Evolutionary conservation across 2,329 filamentous ascomycete genomes (phyloP), one percentile per base, ranked within the genome.

Genomic region (Pseudophaeomoniella oleicola): DNA sequence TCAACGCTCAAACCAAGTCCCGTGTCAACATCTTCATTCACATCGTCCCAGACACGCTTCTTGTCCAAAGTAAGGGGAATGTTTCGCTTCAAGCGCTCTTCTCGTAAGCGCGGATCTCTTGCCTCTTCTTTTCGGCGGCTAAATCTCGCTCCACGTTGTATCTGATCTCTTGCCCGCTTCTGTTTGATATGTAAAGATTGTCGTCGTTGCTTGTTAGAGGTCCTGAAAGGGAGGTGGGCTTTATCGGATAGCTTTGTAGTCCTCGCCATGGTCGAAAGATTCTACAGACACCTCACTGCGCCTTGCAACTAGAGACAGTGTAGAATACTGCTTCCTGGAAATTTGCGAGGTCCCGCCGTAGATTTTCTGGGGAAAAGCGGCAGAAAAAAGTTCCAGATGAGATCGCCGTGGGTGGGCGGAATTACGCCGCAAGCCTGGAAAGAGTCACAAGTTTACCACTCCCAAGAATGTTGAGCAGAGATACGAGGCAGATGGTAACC

Each of bases 1-100:
- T 67, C 63, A 30, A 67, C 60, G 36, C 57, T 64, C 42, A 62
- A 36, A 22, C 63, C 65, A 32, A 68, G 48, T 16, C 59, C 54
- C 34, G 48, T 50, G 37, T 64, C 59, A 29, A 64, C 62, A 40
- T 66, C 64, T 36, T 60, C 59, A 34, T 77, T 77, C 35, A 73
- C 72, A 36, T 87, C 78, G 50, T 94, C 87, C 84, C 85, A 96
- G 19, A 84, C 76, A 55, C 90, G 75, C 66, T 94, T 94, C 49
- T 77, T 74, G 49, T 94, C 87, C 39, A 94, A 70, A 0, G 85
- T 93, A 37, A 74, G 58, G 0, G 90, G 81, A 31, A 86, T 71
- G 61, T 94, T 94, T 46, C 72, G 75, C 41, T 75, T 76, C 42
- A 88, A 65, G 48, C 90, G 74, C 45, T 80, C 72, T 42, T 74